Percentiles rank a stretch among this genome's conserved stretches.
These are phyloP conservation scores for Scutellaria galericulata DNA, from an alignment of 257 asterid species.

Conservation along the genomic window DNA sequence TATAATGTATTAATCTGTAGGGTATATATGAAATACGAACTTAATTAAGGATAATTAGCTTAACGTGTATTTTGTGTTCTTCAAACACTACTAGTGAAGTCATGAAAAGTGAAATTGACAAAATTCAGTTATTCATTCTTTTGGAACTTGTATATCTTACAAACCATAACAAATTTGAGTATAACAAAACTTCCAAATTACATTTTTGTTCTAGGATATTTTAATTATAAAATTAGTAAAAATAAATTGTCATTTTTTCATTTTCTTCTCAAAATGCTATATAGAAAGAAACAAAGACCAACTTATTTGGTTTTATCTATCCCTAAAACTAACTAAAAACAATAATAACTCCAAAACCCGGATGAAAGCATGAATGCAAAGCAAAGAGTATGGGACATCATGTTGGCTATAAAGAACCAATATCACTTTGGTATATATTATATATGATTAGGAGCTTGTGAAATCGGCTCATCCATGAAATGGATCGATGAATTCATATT, in stretches of 20 bases:
- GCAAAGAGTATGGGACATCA: neutral
- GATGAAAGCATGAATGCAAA: neutral
- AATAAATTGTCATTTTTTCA: neutral
- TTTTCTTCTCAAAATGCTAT: neutral
- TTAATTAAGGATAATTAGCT: neutral
- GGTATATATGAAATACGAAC: too few species aligned
- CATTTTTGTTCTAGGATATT: neutral
- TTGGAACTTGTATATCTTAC: constrained; percentile 23
- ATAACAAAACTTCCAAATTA: neutral
- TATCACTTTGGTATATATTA: neutral
- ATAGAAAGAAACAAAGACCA: constrained; percentile 39
- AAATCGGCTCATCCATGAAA: too few species aligned
- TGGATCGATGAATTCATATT: too few species aligned
- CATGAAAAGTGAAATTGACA: neutral
- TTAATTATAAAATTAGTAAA: neutral
- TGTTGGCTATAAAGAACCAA: neutral
- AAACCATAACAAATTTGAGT: constrained; percentile 17
- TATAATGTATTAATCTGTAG: too few species aligned
- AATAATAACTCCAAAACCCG: constrained; percentile 8
- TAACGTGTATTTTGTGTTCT: neutral
- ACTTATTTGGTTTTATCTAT: constrained; percentile 42
- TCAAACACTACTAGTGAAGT: neutral
- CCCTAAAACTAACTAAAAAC: constrained; percentile 32
- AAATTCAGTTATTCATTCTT: constrained; percentile 23
- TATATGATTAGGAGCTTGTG: too few species aligned